Evolutionary conservation across 2,329 filamentous ascomycete species (phyloP).

Genomic region (Phaeosphaeriaceae sp.): DNA sequence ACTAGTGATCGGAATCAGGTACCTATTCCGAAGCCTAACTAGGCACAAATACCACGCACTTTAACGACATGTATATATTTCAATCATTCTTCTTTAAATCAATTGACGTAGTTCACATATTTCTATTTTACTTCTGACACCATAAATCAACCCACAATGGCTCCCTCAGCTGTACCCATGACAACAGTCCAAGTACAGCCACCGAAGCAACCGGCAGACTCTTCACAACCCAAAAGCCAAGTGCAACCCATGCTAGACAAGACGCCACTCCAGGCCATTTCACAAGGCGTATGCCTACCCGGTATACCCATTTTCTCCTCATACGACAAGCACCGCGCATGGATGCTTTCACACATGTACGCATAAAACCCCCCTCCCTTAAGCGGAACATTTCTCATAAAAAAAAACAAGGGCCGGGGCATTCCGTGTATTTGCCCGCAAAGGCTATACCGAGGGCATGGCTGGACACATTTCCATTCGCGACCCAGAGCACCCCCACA

Average conservation of each 20-base stretch:
- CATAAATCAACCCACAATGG: slow-evolving; percentile 29
- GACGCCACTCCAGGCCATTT: slow-evolving; percentile 52
- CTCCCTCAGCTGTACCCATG: slow-evolving; percentile 36
- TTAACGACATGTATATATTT: no score
- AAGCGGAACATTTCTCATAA: no score
- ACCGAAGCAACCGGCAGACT: slow-evolving; percentile 20
- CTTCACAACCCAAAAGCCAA: slow-evolving; percentile 28
- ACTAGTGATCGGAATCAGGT: no score
- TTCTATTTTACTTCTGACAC: no score
- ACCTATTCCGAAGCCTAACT: no score
- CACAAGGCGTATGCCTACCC: slow-evolving; percentile 54
- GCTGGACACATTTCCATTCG: slow-evolving; percentile 71
- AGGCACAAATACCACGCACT: no score
- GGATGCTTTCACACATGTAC: slow-evolving; percentile 71
- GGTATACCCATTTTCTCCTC: slow-evolving; percentile 64
- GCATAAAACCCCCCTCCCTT: slow-evolving; percentile 1
- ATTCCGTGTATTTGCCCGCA: slow-evolving; percentile 62
- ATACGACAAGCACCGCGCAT: slow-evolving; percentile 64
- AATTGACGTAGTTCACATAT: no score
- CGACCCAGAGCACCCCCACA: slow-evolving; percentile 66
- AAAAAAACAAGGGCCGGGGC: slow-evolving; percentile 18
- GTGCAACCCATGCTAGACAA: slow-evolving; percentile 21
- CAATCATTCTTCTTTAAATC: no score
- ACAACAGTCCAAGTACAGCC: slow-evolving; percentile 12
- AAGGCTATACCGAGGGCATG: slow-evolving; percentile 72